Base-by-base conservation (phyloP, 1,284 basidiomycete genomes). In the Mycosarcoma mackinlayi region DNA sequence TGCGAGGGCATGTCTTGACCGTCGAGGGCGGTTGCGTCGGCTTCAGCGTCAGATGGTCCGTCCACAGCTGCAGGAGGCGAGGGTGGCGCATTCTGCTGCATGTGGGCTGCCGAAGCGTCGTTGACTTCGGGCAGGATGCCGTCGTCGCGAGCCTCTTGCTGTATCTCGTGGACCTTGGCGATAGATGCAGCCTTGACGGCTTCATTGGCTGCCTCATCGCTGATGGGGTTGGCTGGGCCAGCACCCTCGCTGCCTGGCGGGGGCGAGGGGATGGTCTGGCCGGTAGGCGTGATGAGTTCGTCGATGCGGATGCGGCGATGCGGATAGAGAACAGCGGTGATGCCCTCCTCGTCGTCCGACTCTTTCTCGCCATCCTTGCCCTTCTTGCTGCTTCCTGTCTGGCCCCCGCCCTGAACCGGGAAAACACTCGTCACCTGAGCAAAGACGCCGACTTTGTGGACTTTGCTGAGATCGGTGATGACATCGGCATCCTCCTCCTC, bases 341-440 rank as follows among this genome's bases (percentile, higher is more conserved):
- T 86, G 37, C 84, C 84, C 16, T 92, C 92, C 76, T 93, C 91
- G 67, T 94, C 92, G 31, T 85, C 84, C 45, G 80, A 78, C 52
- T 97, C 94, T 13, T 93, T 93, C 83, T 96, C 97, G 49, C 65
- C 67, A 13, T 73, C 70, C 48, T 72, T 75, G 48, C 60, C 58
- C 53, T 66, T 64, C 61, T 81, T 83, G 88, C 88, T 41, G 50
- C 75, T 31, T 7, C 53, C 66, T 11, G 61, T 64, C 58, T 69
- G 63, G 9, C 64, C 58, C 9, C 65, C 56, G 31, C 61, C 58
- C 54, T 77, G 73, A 4, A 76, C 74, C 7, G 75, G 88, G 84
- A 97, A 98, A 5, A 95, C 91, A 75, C 92, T 94, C 1, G 95
- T 98, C 66, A 98, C 94, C 85, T 98, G 95, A 3, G 94, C 94